phyloP scores from a whole-genome alignment of 176 grass and related monocot genomes.

The Lolium rigidum region DNA sequence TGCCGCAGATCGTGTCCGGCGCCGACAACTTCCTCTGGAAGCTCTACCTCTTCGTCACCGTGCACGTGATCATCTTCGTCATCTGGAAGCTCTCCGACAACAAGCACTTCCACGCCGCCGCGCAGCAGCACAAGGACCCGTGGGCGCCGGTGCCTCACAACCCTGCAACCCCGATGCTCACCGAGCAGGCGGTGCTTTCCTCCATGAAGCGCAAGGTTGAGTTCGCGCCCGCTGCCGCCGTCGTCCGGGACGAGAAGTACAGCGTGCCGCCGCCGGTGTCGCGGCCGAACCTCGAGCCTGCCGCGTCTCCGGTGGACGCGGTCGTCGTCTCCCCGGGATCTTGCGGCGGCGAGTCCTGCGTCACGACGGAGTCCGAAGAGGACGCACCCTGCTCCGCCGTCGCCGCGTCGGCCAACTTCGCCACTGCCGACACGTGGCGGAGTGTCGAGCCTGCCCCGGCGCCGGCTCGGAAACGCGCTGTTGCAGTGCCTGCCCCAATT shows the following conservation, averaged over 20 bases:
- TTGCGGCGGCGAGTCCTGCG: constrained; percentile 58
- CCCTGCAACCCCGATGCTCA: background rate
- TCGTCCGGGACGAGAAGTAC: background rate
- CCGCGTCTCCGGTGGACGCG: background rate
- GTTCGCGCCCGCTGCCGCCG: background rate
- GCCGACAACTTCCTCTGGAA: constrained; percentile 48
- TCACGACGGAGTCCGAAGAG: constrained; percentile 66
- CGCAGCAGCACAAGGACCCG: constrained; percentile 27
- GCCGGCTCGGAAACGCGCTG: background rate
- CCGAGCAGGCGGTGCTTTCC: background rate
- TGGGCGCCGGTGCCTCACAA: constrained; percentile 7
- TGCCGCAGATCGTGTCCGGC: constrained; percentile 47
- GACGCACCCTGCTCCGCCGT: constrained; percentile 21
- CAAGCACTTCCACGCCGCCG: constrained; percentile 46
- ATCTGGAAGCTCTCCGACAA: constrained; percentile 98
- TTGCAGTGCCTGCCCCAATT: background rate
- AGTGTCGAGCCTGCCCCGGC: constrained; percentile 23
- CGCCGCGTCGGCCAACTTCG: constrained; percentile 17
- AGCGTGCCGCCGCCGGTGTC: background rate
- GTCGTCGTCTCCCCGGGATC: constrained; percentile 27
- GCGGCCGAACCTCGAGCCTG: background rate
- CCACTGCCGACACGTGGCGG: background rate
- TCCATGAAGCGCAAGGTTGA: constrained; percentile 15
- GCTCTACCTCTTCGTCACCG: constrained; percentile 84
- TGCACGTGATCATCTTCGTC: constrained; percentile 94